A percentile compares a stretch with the other conserved stretches of the same genome.
Evolutionary conservation across 1,139 yeast genomes (phyloP).

Genomic region (Yamadazyma friedrichii): DNA sequence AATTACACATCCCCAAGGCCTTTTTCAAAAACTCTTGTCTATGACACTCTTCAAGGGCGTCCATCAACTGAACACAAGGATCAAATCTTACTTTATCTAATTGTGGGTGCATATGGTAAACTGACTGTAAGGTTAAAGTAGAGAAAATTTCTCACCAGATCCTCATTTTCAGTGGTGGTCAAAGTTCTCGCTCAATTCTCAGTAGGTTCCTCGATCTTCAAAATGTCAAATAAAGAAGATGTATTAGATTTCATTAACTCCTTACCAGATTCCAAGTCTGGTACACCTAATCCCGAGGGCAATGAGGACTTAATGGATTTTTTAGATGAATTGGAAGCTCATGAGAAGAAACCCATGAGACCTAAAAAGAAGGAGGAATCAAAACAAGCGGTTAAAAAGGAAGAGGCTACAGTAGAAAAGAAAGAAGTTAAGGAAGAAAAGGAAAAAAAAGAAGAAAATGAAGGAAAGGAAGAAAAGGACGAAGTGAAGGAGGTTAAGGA

Average conservation of each 20-base stretch:
- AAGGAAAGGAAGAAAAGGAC: too few relatives aligned
- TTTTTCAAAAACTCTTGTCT: slow-evolving; percentile 65
- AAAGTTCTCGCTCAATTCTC: too few relatives aligned
- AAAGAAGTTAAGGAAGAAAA: slow-evolving; percentile 4
- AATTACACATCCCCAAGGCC: slow-evolving; percentile 84
- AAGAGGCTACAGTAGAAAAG: not conserved
- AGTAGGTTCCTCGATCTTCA: too few relatives aligned
- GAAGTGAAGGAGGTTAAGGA: too few relatives aligned
- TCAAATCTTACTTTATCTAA: slow-evolving; percentile 45
- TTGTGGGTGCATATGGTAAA: slow-evolving; percentile 44
- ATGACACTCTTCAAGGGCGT: slow-evolving; percentile 90
- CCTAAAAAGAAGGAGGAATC: slow-evolving; percentile 23
- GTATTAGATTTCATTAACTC: slow-evolving; percentile 89
- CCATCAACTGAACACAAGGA: slow-evolving; percentile 76
- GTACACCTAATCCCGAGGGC: slow-evolving; percentile 38
- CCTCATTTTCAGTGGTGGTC: too few relatives aligned
- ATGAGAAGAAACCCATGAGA: slow-evolving; percentile 24
- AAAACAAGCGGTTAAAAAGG: not conserved
- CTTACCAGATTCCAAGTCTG: slow-evolving; percentile 64
- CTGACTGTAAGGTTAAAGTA: too few relatives aligned
- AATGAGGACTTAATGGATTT: slow-evolving; percentile 81
- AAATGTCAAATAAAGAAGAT: slow-evolving; percentile 48
- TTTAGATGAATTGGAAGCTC: slow-evolving; percentile 73
- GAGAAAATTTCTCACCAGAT: not conserved
- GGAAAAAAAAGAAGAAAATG: not conserved